Percentiles rank a stretch among this genome's conserved stretches.
phyloP scores from a whole-genome alignment of 768 basidiomycete genomes.

The Sarcodon sp. region DNA sequence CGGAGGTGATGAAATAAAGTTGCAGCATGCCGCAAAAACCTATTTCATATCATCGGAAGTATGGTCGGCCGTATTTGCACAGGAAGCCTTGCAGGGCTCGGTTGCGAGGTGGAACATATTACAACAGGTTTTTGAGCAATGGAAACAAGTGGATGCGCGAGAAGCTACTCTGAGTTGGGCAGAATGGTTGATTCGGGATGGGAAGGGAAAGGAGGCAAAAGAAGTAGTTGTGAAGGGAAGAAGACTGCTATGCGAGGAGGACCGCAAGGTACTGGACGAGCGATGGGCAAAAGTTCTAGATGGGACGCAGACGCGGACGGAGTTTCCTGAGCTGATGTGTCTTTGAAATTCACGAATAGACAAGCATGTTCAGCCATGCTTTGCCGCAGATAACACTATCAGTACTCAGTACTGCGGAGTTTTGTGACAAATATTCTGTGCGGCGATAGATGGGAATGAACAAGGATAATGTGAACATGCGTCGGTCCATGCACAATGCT shows the following conservation, averaged over 20 bases:
- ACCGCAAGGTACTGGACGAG: constrained; percentile 20
- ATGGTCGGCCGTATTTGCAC: constrained; percentile 29
- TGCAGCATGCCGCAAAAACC: background rate
- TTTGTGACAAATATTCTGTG: too few relatives aligned
- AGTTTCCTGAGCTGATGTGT: too few relatives aligned
- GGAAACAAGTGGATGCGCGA: constrained; percentile 25
- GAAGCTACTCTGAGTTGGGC: constrained; percentile 32
- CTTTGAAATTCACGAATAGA: too few relatives aligned
- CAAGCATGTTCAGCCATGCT: too few relatives aligned
- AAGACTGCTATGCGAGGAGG: constrained; percentile 13
- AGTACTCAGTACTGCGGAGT: too few relatives aligned
- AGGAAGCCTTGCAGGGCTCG: constrained; percentile 5
- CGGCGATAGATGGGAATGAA: too few relatives aligned
- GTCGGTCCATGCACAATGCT: too few relatives aligned
- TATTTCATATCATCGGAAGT: constrained; percentile 11
- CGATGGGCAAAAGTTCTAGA: constrained; percentile 18
- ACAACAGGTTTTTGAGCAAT: constrained; percentile 25
- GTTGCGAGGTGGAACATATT: constrained; percentile 12
- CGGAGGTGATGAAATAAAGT: constrained; percentile 3
- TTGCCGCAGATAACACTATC: too few relatives aligned
- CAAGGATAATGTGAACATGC: too few relatives aligned
- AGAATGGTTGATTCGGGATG: constrained; percentile 29
- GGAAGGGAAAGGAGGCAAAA: constrained; percentile 27
- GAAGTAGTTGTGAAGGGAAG: constrained; percentile 21
- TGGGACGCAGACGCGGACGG: too few relatives aligned